Conservation (phyloP, 257 asterid genomes). For the Penstemon eatonii region DNA sequence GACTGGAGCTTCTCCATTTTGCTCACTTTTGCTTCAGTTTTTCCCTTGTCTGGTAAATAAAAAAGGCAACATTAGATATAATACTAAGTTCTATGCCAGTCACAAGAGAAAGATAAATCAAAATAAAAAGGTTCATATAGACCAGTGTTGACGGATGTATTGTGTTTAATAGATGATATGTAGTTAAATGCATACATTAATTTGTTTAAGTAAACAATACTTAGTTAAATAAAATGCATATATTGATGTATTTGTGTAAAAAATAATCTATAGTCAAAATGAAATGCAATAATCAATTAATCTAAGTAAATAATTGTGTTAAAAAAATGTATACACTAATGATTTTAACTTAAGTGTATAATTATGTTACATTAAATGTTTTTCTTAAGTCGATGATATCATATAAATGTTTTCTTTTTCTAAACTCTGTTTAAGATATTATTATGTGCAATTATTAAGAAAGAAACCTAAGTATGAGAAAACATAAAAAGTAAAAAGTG, state of each 20-base stretch:
- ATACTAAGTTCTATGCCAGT: not conserved
- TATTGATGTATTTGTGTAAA: not conserved
- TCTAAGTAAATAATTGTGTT: no score
- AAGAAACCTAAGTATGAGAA: no score
- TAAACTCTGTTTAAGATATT: no score
- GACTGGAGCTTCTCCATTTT: not conserved
- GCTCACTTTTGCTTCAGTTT: constrained; percentile 32
- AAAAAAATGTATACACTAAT: no score
- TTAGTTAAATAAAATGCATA: not conserved
- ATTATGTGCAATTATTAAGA: no score
- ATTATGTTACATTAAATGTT: no score
- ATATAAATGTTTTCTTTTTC: no score
- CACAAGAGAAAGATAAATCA: not conserved
- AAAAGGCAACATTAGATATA: not conserved
- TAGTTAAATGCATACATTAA: not conserved
- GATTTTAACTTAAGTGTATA: no score
- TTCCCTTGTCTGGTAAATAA: constrained; percentile 30
- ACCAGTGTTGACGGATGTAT: no score
- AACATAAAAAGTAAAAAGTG: no score
- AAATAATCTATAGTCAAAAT: not conserved
- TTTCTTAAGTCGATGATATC: no score
- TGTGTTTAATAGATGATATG: not conserved
- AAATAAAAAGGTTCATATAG: not conserved
- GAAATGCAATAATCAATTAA: no score
- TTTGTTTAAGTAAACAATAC: not conserved